Evolutionary conservation across 768 basidiomycete genomes (phyloP).

Genomic region (Naganishia friedmannii): DNA sequence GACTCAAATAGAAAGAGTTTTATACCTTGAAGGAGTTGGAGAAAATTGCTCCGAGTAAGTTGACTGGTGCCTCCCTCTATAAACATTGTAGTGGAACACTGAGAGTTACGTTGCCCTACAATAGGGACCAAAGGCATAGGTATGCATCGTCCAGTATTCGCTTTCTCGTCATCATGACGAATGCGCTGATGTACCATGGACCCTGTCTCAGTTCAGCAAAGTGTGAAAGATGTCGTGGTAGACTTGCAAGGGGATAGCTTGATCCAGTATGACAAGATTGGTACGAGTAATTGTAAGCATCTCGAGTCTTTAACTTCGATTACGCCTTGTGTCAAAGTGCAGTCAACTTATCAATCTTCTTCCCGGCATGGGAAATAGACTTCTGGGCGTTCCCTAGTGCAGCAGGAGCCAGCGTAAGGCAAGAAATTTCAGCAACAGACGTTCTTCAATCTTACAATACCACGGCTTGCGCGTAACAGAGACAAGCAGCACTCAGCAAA

Average conservation of each 20-base stretch:
- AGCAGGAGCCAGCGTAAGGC: constrained; percentile 67
- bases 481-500: constrained; percentile 43
- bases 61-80: not conserved
- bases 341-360: not conserved
- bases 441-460: not conserved
- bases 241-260: constrained; percentile 81
- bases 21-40: constrained; percentile 89
- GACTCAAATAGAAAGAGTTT: constrained; percentile 67
- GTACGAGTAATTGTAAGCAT: constrained; percentile 81
- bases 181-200: not conserved
- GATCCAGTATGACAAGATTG: constrained; percentile 86
- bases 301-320: not conserved
- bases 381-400: constrained; percentile 96
- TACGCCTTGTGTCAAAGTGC: not conserved
- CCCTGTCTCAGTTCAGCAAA: constrained; percentile 67
- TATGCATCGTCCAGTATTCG: constrained; percentile 50
- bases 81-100: not conserved
- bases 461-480: constrained; percentile 32
- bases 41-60: constrained; percentile 57
- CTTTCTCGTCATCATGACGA: not conserved
- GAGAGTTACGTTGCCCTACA: constrained; percentile 56
- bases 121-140: constrained; percentile 87
- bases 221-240: constrained; percentile 86
- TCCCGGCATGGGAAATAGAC: constrained; percentile 56
- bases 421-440: not conserved